Percentiles rank a stretch among this genome's conserved stretches.
These are phyloP conservation scores for Pleurotus eryngii DNA, from an alignment of 768 basidiomycete genomes.

Conservation along the genomic window DNA sequence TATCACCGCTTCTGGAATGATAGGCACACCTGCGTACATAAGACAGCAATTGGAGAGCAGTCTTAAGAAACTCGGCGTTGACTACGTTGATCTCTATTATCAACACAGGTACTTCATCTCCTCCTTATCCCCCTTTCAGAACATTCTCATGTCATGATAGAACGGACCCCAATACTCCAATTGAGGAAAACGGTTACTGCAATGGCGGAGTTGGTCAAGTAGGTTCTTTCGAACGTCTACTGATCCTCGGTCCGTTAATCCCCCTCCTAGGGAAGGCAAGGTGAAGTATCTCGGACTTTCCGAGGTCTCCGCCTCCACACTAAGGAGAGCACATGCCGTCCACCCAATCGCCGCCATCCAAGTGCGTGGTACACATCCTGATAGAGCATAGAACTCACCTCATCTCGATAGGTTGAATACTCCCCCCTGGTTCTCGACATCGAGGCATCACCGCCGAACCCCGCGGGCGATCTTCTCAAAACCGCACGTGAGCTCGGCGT, in stretches of 20 bases:
- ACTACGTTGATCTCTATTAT: conserved; percentile 38
- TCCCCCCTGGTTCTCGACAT: conserved; percentile 46
- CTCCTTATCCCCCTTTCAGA: neutral
- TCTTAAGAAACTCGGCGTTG: conserved; percentile 28
- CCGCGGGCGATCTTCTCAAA: conserved; percentile 35
- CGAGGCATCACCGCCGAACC: conserved; percentile 25
- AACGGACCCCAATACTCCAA: conserved; percentile 21
- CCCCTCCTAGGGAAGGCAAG: conserved; percentile 32
- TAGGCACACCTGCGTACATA: conserved; percentile 36
- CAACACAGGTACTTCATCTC: conserved; percentile 26
- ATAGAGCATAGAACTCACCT: conserved; percentile 34
- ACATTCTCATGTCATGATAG: conserved; percentile 1
- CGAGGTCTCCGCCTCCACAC: conserved; percentile 37
- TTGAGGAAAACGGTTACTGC: conserved; percentile 30
- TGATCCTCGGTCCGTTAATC: neutral
- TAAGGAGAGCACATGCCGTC: conserved; percentile 46
- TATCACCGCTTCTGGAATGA: conserved; percentile 16
- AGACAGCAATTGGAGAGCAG: conserved; percentile 30
- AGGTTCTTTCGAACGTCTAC: conserved; percentile 18
- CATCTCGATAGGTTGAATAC: conserved; percentile 48
- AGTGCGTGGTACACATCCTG: neutral
- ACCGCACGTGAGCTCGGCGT: conserved; percentile 48
- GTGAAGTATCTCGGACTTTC: conserved; percentile 51
- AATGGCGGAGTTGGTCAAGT: conserved; percentile 34
- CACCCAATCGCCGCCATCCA: conserved; percentile 43